Evolutionary conservation across 257 asterid species (phyloP).

Genomic region (Jasminum sambac): DNA sequence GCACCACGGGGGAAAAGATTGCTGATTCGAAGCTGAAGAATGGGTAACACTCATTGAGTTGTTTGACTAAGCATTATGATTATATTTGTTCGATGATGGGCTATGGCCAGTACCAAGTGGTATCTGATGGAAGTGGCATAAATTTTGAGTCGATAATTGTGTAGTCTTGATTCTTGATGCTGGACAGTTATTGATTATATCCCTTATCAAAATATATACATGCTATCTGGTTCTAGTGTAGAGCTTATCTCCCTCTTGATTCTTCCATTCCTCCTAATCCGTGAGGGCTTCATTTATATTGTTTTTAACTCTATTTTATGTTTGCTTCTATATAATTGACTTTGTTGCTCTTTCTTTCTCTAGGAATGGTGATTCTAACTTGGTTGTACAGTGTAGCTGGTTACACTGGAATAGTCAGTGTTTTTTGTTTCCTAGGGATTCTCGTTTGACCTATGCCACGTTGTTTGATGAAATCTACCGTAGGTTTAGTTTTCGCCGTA

Average conservation of each 20-base stretch:
- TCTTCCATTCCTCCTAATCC: not conserved
- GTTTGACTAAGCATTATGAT: constrained; percentile 9
- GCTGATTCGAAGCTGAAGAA: constrained; percentile 69
- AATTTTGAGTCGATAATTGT: not conserved
- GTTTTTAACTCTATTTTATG: too few relatives aligned
- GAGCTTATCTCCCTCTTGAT: constrained; percentile 7
- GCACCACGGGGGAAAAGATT: too few relatives aligned
- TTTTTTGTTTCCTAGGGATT: too few relatives aligned
- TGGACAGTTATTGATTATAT: constrained; percentile 1
- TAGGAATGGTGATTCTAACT: too few relatives aligned
- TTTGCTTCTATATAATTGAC: too few relatives aligned
- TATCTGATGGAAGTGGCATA: constrained; percentile 14
- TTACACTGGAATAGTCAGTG: too few relatives aligned
- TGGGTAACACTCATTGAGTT: constrained; percentile 33
- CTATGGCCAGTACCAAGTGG: constrained; percentile 6
- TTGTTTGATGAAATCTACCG: too few relatives aligned
- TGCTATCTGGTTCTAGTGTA: not conserved
- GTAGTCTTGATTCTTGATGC: constrained; percentile 2
- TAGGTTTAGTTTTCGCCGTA: too few relatives aligned
- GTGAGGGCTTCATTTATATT: too few relatives aligned
- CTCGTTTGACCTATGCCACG: too few relatives aligned
- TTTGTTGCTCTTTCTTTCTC: too few relatives aligned
- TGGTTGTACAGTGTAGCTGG: too few relatives aligned
- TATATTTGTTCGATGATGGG: constrained; percentile 1
- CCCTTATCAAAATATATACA: not conserved